Evolutionary conservation across 2,329 filamentous ascomycete species (phyloP), one percentile per base, ranked within the genome.

Genomic region (Fusarium sp.): DNA sequence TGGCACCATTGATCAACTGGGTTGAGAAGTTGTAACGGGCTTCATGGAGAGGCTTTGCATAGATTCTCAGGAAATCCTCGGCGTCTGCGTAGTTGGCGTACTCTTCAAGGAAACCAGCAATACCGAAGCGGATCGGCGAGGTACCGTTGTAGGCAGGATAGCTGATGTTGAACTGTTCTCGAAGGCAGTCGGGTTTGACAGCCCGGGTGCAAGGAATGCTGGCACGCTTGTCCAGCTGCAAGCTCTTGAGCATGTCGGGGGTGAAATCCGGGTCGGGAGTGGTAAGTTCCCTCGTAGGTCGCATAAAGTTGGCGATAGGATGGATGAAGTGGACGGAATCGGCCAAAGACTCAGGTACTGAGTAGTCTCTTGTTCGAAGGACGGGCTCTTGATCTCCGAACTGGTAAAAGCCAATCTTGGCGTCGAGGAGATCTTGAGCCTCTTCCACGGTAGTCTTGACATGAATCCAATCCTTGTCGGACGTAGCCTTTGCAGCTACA

Each of bases 41-140:
- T 5, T 72, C 64, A n/a, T 78, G 74, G 22, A 83, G 76, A 7
- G 79, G 74, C 3, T 83, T 80, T 1, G 77, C 75, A 53, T 80
- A 77, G 5, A 72, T 74, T 27, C 72, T 64, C 27, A 84, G 76
- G 61, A 85, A 86, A 3, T 73, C 56, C 16, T 75, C 55, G 9
- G 82, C 77, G 69, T 87, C 85, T 6, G 75, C 58, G 61, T 83
- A 79, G 69, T 82, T 83, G 71, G 82, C 80, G 68, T 82, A 83
- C 68, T 87, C 76, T 20, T 84, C 83, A 1, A 86, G 79, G 73
- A 86, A 87, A 10, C 85, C 84, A 2, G 83, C 83, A 24, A 87
- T 77, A 29, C 81, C 85, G 48, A 85, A 76, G 0, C 81, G 80
- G 10, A 81, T 80, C 1, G 76, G 74, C 2, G 82, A 82, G 5